These are phyloP conservation scores for Pythium chondricola DNA, from an alignment of 352 stramenopile species.

Conservation along the genomic window DNA sequence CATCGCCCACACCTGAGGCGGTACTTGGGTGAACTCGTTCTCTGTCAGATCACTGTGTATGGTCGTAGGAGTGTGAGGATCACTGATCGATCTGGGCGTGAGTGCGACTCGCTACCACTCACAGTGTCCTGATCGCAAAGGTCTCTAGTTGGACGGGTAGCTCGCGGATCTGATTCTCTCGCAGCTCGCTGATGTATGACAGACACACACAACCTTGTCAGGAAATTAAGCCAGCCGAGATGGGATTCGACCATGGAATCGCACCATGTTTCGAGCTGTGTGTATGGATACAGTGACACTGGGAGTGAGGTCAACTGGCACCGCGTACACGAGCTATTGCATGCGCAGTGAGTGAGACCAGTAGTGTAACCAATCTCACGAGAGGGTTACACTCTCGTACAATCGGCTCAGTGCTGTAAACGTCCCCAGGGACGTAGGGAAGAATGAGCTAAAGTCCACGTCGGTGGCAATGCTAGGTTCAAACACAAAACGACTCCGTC, in stretches of 20 bases:
- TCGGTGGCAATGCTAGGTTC: slow-evolving; percentile 9
- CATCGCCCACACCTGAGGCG: slow-evolving; percentile 28
- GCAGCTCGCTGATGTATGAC: slow-evolving; percentile 7
- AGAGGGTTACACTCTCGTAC: not conserved
- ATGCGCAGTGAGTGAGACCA: not conserved
- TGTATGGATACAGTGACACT: slow-evolving; percentile 25
- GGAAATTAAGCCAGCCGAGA: no score
- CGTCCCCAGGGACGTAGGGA: slow-evolving; percentile 7
- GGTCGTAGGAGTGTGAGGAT: no score
- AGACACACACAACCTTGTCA: no score
- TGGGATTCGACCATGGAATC: no score
- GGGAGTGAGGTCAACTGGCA: slow-evolving; percentile 30
- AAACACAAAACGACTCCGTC: not conserved
- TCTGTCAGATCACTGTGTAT: slow-evolving; percentile 21
- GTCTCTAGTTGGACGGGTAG: slow-evolving; percentile 29
- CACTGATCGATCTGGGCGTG: no score
- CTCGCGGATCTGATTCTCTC: slow-evolving; percentile 23
- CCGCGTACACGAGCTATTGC: slow-evolving; percentile 26
- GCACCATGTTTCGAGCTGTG: slow-evolving; percentile 24
- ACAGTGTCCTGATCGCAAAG: slow-evolving; percentile 30
- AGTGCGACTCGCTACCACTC: no score
- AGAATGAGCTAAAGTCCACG: slow-evolving; percentile 17
- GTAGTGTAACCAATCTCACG: not conserved
- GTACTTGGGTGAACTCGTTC: slow-evolving; percentile 24
- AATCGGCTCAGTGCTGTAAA: slow-evolving; percentile 16